phyloP scores from a whole-genome alignment of 805 yeast species.

The Hanseniaspora nectarophila region DNA sequence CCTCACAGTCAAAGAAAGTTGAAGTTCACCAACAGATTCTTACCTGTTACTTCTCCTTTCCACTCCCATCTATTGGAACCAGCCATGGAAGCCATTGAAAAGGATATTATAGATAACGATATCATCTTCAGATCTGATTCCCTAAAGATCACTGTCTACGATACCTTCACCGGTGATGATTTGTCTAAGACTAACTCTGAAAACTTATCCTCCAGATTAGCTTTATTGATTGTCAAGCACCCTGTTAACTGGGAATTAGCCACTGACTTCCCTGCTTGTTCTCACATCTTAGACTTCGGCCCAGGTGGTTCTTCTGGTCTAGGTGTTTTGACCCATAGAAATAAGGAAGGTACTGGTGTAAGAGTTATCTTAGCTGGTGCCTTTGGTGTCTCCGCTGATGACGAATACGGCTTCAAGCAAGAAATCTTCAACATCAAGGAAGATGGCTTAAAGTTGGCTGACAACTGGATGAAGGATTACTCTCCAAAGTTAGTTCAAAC shows the following conservation, averaged over 20 bases:
- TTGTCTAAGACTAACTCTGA: conserved; percentile 42
- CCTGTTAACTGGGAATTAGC: conserved; percentile 94
- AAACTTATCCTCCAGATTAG: conserved; percentile 55
- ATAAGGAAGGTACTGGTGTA: conserved; percentile 97
- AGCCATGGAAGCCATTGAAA: conserved; percentile 54
- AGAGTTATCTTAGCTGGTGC: conserved; percentile 91
- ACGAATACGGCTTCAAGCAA: conserved; percentile 90
- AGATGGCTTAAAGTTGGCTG: conserved; percentile 61
- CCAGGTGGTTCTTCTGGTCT: conserved; percentile 98
- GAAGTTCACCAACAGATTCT: conserved; percentile 82
- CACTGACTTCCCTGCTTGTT: conserved; percentile 55
- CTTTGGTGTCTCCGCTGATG: conserved; percentile 56
- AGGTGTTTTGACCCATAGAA: conserved; percentile 91
- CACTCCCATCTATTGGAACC: conserved; percentile 75
- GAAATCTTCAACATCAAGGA: conserved; percentile 71
- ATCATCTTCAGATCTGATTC: conserved; percentile 45
- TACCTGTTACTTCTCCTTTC: conserved; percentile 94
- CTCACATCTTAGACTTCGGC: conserved; percentile 93
- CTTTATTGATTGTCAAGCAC: conserved; percentile 70
- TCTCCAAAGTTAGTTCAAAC: conserved; percentile 78
- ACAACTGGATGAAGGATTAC: conserved; percentile 81
- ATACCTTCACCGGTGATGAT: conserved; percentile 76
- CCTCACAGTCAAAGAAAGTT: conserved; percentile 90
- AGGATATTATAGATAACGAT: conserved; percentile 50
- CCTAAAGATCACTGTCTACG: conserved; percentile 76